These are phyloP conservation scores for Primulina eburnea DNA, from an alignment of 257 asterid genomes.

Conservation along the genomic window DNA sequence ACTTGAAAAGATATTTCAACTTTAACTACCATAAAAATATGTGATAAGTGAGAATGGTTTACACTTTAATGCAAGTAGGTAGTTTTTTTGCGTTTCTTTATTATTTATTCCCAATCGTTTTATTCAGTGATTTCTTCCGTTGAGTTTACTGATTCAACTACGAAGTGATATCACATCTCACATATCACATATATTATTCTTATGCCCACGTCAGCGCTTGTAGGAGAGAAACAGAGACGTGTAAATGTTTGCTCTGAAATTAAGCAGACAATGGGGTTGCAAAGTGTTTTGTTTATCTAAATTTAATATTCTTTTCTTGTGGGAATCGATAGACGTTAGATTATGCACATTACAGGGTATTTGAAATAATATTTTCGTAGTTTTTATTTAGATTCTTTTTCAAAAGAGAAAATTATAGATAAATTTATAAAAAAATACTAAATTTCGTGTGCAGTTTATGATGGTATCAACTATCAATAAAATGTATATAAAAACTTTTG, in stretches of 20 bases:
- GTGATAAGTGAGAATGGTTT: slow-evolving; percentile 27
- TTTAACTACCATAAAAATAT: neutral
- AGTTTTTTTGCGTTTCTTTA: slow-evolving; percentile 25
- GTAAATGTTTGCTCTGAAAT: slow-evolving; percentile 31
- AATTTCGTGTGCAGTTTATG: too few species aligned
- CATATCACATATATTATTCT: neutral
- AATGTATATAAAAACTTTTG: too few species aligned
- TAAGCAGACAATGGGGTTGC: slow-evolving; percentile 25
- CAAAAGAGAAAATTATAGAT: too few species aligned
- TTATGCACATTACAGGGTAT: neutral
- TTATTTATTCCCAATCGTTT: slow-evolving; percentile 21
- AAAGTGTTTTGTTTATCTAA: neutral
- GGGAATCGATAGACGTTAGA: neutral
- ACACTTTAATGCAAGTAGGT: slow-evolving; percentile 28
- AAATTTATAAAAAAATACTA: too few species aligned
- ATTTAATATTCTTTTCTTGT: too few species aligned
- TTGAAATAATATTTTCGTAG: too few species aligned
- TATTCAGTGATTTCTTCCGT: neutral
- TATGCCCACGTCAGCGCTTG: slow-evolving; percentile 6
- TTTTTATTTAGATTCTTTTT: too few species aligned
- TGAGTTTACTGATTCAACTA: slow-evolving; percentile 13
- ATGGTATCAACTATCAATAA: too few species aligned
- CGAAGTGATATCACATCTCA: slow-evolving; percentile 17
- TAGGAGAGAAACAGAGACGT: slow-evolving; percentile 23
- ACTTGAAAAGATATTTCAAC: slow-evolving; percentile 23